Evolutionary conservation across 192 early-diverging fungal genomes (phyloP).

Genomic region (Backusella circina): DNA sequence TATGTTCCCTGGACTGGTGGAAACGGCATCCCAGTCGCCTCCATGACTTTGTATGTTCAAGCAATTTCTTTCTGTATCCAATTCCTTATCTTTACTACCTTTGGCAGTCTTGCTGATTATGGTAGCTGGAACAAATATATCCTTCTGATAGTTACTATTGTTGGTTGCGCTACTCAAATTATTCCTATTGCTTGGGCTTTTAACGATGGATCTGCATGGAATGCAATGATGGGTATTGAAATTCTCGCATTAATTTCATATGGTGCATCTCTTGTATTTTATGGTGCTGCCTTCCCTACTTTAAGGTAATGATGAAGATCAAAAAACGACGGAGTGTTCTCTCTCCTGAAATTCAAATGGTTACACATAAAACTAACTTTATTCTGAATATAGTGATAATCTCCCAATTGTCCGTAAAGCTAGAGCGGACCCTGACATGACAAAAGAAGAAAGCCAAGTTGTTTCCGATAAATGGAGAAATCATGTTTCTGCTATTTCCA

Average conservation of each 20-base stretch:
- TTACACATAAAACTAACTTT: slow-evolving; percentile 6
- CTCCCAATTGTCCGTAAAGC: slow-evolving; percentile 27
- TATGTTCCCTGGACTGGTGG: slow-evolving; percentile 17
- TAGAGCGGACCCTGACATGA: slow-evolving; percentile 20
- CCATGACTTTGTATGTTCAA: slow-evolving; percentile 34
- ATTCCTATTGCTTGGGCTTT: slow-evolving; percentile 24
- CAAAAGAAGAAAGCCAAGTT: slow-evolving; percentile 12
- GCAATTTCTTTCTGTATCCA: slow-evolving; percentile 33
- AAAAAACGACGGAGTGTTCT: not conserved
- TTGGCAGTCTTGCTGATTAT: slow-evolving; percentile 35
- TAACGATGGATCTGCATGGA: slow-evolving; percentile 30
- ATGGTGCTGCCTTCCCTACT: slow-evolving; percentile 33
- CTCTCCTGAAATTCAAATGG: not conserved
- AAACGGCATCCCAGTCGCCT: slow-evolving; percentile 15
- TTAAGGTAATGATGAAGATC: slow-evolving; percentile 13
- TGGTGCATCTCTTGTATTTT: slow-evolving; percentile 34
- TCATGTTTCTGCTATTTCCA: slow-evolving; percentile 33
- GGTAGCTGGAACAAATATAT: slow-evolving; percentile 29
- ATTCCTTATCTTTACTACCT: slow-evolving; percentile 33
- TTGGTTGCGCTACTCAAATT: slow-evolving; percentile 27
- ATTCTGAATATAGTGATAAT: slow-evolving; percentile 20
- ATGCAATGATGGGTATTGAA: slow-evolving; percentile 30
- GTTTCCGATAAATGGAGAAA: slow-evolving; percentile 33
- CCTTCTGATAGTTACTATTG: slow-evolving; percentile 20
- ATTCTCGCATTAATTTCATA: slow-evolving; percentile 26